These are phyloP conservation scores for Trichodelitschia bisporula DNA, from an alignment of 495 filamentous ascomycete genomes.

Conservation along the genomic window DNA sequence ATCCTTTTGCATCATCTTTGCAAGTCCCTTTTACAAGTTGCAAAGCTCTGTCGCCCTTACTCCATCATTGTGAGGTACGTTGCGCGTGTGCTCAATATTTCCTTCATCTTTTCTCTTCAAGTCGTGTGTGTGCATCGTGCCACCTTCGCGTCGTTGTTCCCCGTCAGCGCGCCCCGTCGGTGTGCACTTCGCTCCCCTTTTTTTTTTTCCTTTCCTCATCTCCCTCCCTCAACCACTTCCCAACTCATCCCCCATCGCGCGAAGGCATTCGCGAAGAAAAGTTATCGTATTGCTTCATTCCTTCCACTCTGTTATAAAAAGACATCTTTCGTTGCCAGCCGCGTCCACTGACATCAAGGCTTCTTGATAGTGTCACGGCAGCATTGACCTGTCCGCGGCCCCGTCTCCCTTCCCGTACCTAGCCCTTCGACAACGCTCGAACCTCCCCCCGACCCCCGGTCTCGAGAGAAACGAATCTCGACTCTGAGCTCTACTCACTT, in stretches of 20 bases:
- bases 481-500: background rate
- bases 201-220: background rate
- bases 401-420: slow-evolving; percentile 6
- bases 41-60: background rate
- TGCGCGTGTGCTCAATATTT: background rate
- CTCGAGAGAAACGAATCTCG: slow-evolving; percentile 1
- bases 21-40: background rate
- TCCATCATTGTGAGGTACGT: background rate
- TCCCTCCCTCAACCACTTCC: background rate
- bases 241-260: background rate
- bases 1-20: background rate
- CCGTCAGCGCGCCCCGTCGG: background rate
- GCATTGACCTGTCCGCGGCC: slow-evolving; percentile 11
- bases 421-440: slow-evolving; percentile 5
- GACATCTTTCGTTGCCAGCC: background rate
- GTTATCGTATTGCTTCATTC: background rate
- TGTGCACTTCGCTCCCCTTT: background rate
- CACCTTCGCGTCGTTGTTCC: background rate
- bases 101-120: background rate
- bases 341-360: background rate
- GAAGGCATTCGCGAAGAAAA: background rate
- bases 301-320: background rate
- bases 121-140: background rate
- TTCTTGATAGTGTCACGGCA: slow-evolving; percentile 1
- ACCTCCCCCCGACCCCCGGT: slow-evolving; percentile 1